These are phyloP conservation scores for Aspergillus latus DNA, from an alignment of 2,329 filamentous ascomycete genomes.

Conservation along the genomic window DNA sequence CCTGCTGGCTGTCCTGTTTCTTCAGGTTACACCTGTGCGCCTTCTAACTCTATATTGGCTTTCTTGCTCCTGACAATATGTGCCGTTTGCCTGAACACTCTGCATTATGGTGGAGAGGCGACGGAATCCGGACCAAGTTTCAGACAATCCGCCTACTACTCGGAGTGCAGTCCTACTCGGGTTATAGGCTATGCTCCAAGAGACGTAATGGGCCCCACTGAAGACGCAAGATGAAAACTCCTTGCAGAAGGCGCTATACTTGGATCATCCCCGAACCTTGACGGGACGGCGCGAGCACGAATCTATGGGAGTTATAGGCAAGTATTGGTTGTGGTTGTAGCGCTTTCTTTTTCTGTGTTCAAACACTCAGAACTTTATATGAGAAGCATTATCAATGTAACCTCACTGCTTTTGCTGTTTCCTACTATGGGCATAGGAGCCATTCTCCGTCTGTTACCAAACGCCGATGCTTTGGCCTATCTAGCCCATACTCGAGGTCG, in stretches of 20 bases:
- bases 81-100: not conserved
- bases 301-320: slow-evolving; percentile 19
- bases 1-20: slow-evolving; percentile 1
- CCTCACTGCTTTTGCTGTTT: not conserved
- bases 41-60: not conserved
- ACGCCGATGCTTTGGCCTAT: no score
- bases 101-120: not conserved
- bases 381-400: slow-evolving; percentile 11
- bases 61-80: not conserved
- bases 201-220: not conserved
- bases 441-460: not conserved
- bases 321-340: not conserved
- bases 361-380: slow-evolving; percentile 10
- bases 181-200: not conserved
- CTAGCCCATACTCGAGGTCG: not conserved
- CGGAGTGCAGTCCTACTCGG: not conserved
- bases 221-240: slow-evolving; percentile 18
- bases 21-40: not conserved
- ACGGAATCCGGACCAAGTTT: not conserved
- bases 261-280: slow-evolving; percentile 35
- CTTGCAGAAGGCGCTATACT: slow-evolving; percentile 33
- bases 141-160: not conserved
- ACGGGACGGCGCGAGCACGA: slow-evolving; percentile 38
- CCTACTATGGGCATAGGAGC: not conserved
- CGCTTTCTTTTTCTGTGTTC: slow-evolving; percentile 8